Evolutionary conservation across 805 yeast species (phyloP).

Genomic region (Clavispora fructus): DNA sequence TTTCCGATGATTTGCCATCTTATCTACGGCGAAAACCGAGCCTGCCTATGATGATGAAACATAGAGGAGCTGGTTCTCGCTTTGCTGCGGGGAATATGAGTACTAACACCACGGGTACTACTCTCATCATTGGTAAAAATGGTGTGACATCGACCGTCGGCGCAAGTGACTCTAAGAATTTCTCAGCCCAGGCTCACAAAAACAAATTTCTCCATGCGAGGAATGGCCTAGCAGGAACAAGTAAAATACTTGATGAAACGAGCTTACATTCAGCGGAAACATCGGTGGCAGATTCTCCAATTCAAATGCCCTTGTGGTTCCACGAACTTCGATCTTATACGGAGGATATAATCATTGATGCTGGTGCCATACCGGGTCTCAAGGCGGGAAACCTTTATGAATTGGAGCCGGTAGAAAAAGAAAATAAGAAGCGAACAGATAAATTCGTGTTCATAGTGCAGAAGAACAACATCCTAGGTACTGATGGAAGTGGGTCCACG

Average conservation of each 20-base stretch:
- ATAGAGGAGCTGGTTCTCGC: background rate
- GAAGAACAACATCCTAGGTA: conserved; percentile 8
- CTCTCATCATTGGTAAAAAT: conserved; percentile 13
- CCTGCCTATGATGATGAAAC: background rate
- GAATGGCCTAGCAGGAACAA: background rate
- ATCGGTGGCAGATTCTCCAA: background rate
- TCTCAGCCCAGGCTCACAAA: conserved; percentile 4
- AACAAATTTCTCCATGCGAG: background rate
- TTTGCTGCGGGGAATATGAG: conserved; percentile 1
- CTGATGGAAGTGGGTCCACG: conserved; percentile 1
- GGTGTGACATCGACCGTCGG: background rate
- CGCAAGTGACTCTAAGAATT: background rate
- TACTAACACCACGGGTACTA: conserved; percentile 14
- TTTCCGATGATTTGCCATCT: conserved; percentile 6
- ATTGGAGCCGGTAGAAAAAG: conserved; percentile 39
- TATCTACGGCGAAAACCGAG: conserved; percentile 10
- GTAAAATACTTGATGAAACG: background rate
- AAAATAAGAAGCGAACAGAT: conserved; percentile 3
- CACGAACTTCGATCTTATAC: conserved; percentile 62
- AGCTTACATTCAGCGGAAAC: background rate
- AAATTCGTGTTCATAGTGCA: conserved; percentile 10
- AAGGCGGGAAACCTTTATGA: conserved; percentile 76
- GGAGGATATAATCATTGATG: conserved; percentile 61
- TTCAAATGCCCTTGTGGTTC: conserved; percentile 47
- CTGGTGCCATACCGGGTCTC: conserved; percentile 54